Conservation (phyloP, 768 basidiomycete species). For the Suillus ampliporus region DNA sequence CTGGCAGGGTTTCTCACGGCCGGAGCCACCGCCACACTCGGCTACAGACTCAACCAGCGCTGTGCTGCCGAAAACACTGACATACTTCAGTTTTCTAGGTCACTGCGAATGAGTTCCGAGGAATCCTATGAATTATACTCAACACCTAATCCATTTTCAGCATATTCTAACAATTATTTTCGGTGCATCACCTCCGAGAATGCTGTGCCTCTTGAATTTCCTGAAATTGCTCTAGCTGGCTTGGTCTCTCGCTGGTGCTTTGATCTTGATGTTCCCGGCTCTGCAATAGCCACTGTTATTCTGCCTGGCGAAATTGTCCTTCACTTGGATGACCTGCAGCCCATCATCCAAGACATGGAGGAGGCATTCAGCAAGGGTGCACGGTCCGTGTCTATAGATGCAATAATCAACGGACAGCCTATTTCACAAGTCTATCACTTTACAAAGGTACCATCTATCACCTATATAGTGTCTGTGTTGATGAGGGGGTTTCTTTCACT, state of each 20-base stretch:
- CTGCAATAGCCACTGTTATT: neutral
- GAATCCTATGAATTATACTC: neutral
- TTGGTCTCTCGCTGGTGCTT: neutral
- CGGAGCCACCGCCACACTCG: neutral
- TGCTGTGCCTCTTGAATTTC: neutral
- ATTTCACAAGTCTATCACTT: neutral
- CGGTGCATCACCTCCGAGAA: neutral
- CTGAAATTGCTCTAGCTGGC: neutral
- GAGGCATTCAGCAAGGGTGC: neutral
- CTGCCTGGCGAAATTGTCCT: neutral
- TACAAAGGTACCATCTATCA: neutral
- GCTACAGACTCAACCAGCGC: too few species aligned
- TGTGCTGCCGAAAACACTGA: too few species aligned
- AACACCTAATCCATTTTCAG: neutral
- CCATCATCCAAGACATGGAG: neutral
- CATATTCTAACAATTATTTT: neutral
- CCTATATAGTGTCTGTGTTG: too few species aligned
- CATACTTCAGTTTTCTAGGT: too few species aligned
- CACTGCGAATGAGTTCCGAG: too few species aligned
- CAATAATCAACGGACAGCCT: neutral
- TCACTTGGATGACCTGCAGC: conserved; percentile 1
- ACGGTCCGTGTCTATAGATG: neutral
- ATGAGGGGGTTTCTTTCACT: too few species aligned
- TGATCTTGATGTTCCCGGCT: neutral
- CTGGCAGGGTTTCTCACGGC: conserved; percentile 1